Evolutionary conservation across 2,329 filamentous ascomycete species (phyloP), one percentile per base, ranked within the genome.

Genomic region (Alternaria conjuncta): DNA sequence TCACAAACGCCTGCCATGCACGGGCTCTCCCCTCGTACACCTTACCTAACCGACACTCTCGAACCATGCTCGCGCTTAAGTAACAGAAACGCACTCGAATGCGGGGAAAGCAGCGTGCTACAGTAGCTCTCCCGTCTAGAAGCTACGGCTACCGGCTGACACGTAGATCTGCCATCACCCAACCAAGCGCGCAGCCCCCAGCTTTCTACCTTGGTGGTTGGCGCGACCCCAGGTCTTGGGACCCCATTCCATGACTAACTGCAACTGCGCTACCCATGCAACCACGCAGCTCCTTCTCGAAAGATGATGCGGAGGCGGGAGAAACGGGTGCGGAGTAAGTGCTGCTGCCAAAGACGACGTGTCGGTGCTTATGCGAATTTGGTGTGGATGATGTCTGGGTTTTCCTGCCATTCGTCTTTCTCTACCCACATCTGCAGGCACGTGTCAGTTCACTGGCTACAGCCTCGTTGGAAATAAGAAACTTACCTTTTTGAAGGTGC

Each of bases 331-430:
- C 72, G 74, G 74, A 71, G 71, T 71, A 69, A 47, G 57, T 56
- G n/a, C 41, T 60, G 54, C 32, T 59, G 68, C 69, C 67, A 63
- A 67, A 65, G 65, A 68, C 65, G 80, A 86, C 67, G 47, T 64
- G 64, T 45, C 44, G 41, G 43, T 58, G 57, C 56, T 59, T 58
- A 97, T 75, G 93, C 94, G 82, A 98, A 97, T 83, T 97, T 98
- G 77, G 93, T 96, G 83, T 98, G 95, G 78, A 99, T 98, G 75
- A 99, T 96, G 78, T 99, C 95, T 18, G 96, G 96, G 79, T 99
- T 97, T 86, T 99, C 96, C 80, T 99, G 96, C 96, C 96, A 99
- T 85, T 99, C 96, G 78, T 98, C 96, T 79, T 97, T 95, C 82
- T 94, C 97, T 77, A 99, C 96, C 94, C 96, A 98, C 96, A 99